Conservation (phyloP, 192 early-diverging fungal genomes). For the Pilaira anomala region DNA sequence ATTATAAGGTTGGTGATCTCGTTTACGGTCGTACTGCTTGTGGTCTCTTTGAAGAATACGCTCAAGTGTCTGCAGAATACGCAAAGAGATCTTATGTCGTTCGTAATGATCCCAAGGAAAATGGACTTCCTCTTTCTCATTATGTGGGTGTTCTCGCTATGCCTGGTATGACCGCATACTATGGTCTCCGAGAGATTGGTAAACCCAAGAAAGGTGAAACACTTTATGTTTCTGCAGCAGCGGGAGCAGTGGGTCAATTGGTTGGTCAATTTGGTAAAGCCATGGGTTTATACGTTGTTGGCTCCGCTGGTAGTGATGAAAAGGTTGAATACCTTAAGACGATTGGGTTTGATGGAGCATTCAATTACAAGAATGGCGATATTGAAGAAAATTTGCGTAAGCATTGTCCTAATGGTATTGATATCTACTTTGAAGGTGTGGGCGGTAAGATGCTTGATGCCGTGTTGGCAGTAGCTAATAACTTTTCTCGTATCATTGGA, state of each 20-base stretch:
- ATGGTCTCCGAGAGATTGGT: constrained; percentile 59
- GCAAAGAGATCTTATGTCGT: constrained; percentile 25
- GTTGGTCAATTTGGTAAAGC: constrained; percentile 79
- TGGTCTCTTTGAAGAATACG: constrained; percentile 59
- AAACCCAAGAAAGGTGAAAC: constrained; percentile 81
- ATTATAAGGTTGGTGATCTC: constrained; percentile 59
- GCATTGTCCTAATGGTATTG: constrained; percentile 74
- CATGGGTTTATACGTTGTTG: constrained; percentile 75
- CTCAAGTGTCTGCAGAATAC: constrained; percentile 38
- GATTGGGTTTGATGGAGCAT: constrained; percentile 74
- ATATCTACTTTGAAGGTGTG: constrained; percentile 85
- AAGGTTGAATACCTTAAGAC: constrained; percentile 72
- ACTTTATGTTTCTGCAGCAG: constrained; percentile 75
- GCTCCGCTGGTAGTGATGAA: constrained; percentile 77
- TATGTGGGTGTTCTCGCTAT: constrained; percentile 72
- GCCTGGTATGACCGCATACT: constrained; percentile 78
- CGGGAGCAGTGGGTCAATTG: constrained; percentile 64
- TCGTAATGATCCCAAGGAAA: constrained; percentile 38
- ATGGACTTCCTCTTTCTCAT: constrained; percentile 49
- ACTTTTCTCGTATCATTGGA: constrained; percentile 59
- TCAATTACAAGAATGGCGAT: constrained; percentile 88
- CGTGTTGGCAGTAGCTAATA: constrained; percentile 61
- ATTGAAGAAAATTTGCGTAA: constrained; percentile 50
- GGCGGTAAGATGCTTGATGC: constrained; percentile 78
- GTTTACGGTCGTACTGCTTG: constrained; percentile 45